Evolutionary conservation across 2,329 filamentous ascomycete species (phyloP).

Genomic region (Shiraia sp.): DNA sequence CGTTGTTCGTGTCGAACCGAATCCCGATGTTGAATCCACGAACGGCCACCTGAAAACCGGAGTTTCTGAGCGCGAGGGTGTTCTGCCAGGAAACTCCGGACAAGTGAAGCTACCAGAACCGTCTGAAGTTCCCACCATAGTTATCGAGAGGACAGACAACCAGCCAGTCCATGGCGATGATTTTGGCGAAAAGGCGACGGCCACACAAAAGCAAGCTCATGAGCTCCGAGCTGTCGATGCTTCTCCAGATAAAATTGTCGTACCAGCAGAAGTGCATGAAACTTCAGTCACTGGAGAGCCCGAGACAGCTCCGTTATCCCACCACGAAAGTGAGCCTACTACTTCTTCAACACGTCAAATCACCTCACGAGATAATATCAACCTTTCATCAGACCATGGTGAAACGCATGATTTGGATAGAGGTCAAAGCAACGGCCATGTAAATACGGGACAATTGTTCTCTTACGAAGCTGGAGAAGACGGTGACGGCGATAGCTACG

Average conservation of each 20-base stretch:
- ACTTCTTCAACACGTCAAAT: constrained; percentile 14
- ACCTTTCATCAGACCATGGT: too few relatives aligned
- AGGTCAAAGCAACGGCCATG: constrained; percentile 8
- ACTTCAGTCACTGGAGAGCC: constrained; percentile 17
- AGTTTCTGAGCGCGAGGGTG: constrained; percentile 23
- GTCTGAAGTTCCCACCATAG: constrained; percentile 26
- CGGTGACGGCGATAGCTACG: constrained; percentile 1
- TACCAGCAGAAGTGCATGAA: constrained; percentile 21
- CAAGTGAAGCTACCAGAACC: constrained; percentile 10
- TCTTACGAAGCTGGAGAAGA: constrained; percentile 12
- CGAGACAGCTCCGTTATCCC: constrained; percentile 35
- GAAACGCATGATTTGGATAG: too few relatives aligned
- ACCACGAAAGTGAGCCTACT: constrained; percentile 34
- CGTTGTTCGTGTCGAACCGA: constrained; percentile 45
- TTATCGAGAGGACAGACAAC: constrained; percentile 43
- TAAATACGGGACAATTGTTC: constrained; percentile 14
- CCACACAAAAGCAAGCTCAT: constrained; percentile 40
- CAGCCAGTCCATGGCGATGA: constrained; percentile 42
- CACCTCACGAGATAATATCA: too few relatives aligned
- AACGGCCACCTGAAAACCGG: constrained; percentile 27
- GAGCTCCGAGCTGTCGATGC: constrained; percentile 38
- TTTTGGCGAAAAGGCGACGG: constrained; percentile 38
- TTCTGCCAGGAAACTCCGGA: constrained; percentile 16
- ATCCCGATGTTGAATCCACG: constrained; percentile 14
- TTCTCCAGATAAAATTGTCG: constrained; percentile 37